A percentile compares a stretch with the other conserved stretches of the same genome.
phyloP scores from a whole-genome alignment of 2,329 filamentous ascomycete genomes.

The Sordariomycetes sp. region DNA sequence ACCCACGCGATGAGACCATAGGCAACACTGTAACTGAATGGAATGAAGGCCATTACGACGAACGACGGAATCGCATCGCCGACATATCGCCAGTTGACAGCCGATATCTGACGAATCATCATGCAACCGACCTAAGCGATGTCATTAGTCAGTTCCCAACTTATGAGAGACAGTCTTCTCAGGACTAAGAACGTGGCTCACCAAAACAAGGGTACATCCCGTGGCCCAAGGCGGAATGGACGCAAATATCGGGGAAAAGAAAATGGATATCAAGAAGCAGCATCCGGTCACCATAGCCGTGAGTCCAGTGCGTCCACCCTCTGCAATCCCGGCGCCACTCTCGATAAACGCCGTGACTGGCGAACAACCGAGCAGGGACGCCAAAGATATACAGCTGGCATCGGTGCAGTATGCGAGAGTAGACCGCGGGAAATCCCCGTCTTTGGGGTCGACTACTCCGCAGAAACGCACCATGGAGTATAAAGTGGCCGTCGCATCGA shows the following conservation, averaged over 20 bases:
- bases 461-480: conserved; percentile 85
- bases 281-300: conserved; percentile 67
- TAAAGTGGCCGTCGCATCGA: conserved; percentile 74
- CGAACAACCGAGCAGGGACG: conserved; percentile 62
- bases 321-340: conserved; percentile 79
- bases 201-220: conserved; percentile 57
- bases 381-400: conserved; percentile 65
- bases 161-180: background rate
- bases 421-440: conserved; percentile 79
- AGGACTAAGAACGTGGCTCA: conserved; percentile 16
- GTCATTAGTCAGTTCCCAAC: background rate
- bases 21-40: conserved; percentile 66
- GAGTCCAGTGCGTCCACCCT: conserved; percentile 76
- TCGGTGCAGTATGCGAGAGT: conserved; percentile 76
- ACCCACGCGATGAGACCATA: conserved; percentile 62
- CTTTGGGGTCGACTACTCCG: conserved; percentile 65
- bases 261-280: conserved; percentile 77
- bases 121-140: conserved; percentile 50
- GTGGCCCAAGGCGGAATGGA: conserved; percentile 84
- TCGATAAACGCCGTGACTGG: conserved; percentile 83
- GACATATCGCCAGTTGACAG: conserved; percentile 66
- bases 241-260: conserved; percentile 84
- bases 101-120: conserved; percentile 63
- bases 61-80: conserved; percentile 67
- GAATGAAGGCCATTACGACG: conserved; percentile 62